Base-by-base conservation (phyloP, 495 filamentous ascomycete genomes). In the Neurospora africana region DNA sequence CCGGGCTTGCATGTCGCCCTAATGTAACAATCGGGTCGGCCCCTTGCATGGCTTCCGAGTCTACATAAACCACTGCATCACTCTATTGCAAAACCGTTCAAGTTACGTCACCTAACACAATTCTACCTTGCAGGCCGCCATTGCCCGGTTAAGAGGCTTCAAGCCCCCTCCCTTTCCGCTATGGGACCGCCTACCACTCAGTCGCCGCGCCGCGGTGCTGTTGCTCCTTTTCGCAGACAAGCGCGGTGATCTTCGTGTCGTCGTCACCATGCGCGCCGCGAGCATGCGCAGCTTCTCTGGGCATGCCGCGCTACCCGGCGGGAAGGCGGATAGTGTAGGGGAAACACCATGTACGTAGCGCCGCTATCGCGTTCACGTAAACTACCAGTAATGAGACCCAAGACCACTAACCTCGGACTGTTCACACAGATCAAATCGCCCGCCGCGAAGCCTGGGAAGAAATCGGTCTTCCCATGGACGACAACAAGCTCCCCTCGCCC, bases 361-460 rank as follows among this genome's bases (percentile, higher is more conserved):
- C 86, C 83, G 85, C 58, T 87, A 87, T 81, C 83, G 86, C 69
- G 85, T 87, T 74, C 13, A 23, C 6, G 33, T 19, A 15, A 33
- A 61, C 23, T 30, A 23, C 9, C 5, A 65, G 30, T 30, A 15
- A 33, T 0, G 27, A 33, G 30, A 65, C 13, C 6, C 10, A 65
- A 33, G 82, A 5, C 33, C 76, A 19, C 53, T 65, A 19, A 65
- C 53, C 13, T 30, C 1, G 13, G 53, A 65, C 15, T 27, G 21
- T 88, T 76, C 84, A 84, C 3, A 79, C 86, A 79, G 89, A 91
- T 79, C 85, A 92, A 78, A 95, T 93, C 67, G 92, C 94, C 30
- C 89, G 93, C 23, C 88, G 94, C 78, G 94, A 97, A 86, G 93
- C 94, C 15, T 89, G 85, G 77, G 94, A 97, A 77, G 94, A 97